A percentile compares a stretch with the other conserved stretches of the same genome.
Evolutionary conservation across 768 basidiomycete genomes (phyloP).

Genomic region (Amanita rubescens): DNA sequence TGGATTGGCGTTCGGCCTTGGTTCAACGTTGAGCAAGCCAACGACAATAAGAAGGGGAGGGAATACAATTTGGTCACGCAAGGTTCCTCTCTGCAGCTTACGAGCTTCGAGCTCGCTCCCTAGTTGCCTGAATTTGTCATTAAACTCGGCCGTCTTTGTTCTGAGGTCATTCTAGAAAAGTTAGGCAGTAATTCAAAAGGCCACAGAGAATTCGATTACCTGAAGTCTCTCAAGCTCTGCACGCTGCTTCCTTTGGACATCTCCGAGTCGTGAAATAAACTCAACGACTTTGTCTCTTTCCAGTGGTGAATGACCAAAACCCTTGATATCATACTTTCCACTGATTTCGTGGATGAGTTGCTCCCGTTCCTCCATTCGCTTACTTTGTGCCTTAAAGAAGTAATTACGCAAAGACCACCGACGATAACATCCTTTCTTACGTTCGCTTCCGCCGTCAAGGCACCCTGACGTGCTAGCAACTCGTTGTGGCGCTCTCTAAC

Average conservation of each 20-base stretch:
- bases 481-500: constrained; percentile 47
- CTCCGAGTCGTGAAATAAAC: constrained; percentile 60
- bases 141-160: constrained; percentile 57
- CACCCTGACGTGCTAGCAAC: constrained; percentile 56
- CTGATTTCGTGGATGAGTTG: constrained; percentile 63
- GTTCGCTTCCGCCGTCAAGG: constrained; percentile 66
- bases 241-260: constrained; percentile 56
- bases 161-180: constrained; percentile 42
- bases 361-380: constrained; percentile 65
- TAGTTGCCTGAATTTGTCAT: constrained; percentile 47
- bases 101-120: constrained; percentile 46
- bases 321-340: constrained; percentile 62
- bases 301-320: constrained; percentile 63
- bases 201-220: constrained; percentile 29
- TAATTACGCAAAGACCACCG: background rate
- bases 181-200: background rate
- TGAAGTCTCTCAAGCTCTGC: constrained; percentile 60
- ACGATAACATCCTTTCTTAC: constrained; percentile 24
- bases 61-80: constrained; percentile 53
- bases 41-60: background rate
- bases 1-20: constrained; percentile 43
- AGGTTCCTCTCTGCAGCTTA: constrained; percentile 43
- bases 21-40: background rate
- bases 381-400: constrained; percentile 56
- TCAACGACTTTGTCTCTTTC: constrained; percentile 66